phyloP scores from a whole-genome alignment of 257 asterid species.

The Ilex aquifolium region DNA sequence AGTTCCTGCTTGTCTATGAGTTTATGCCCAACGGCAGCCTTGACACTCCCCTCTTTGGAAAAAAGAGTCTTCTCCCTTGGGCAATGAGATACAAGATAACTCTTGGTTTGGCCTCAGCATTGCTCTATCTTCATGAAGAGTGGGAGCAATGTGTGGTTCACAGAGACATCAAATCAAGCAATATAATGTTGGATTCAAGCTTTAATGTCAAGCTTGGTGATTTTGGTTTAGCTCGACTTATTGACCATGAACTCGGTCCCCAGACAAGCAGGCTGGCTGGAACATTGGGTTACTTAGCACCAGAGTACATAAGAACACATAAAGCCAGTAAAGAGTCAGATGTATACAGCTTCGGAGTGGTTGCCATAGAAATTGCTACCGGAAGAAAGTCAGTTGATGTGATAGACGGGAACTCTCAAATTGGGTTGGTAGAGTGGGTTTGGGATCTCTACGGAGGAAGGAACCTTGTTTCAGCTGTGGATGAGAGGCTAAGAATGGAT shows the following conservation, averaged over 20 bases:
- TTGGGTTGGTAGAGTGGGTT: conserved; percentile 23
- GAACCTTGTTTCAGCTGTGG: conserved; percentile 18
- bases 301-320: conserved; percentile 30
- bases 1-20: conserved; percentile 36
- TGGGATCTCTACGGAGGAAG: conserved; percentile 29
- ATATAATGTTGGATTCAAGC: conserved; percentile 30
- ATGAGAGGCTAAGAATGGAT: conserved; percentile 12
- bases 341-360: conserved; percentile 29
- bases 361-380: conserved; percentile 27
- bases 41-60: conserved; percentile 26
- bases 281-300: conserved; percentile 35
- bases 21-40: conserved; percentile 34
- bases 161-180: conserved; percentile 34
- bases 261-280: conserved; percentile 29
- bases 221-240: conserved; percentile 32
- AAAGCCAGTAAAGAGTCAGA: conserved; percentile 34
- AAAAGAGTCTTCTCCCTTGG: conserved; percentile 21
- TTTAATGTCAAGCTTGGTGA: conserved; percentile 36
- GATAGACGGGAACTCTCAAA: conserved; percentile 6
- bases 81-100: conserved; percentile 24
- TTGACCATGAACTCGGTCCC: conserved; percentile 32
- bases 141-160: conserved; percentile 39
- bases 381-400: conserved; percentile 21
- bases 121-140: conserved; percentile 40
- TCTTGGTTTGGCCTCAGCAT: conserved; percentile 28